Percentiles rank a stretch among this genome's conserved stretches.
These are phyloP conservation scores for Incumbomyces lentus DNA, from an alignment of 2,329 filamentous ascomycete genomes.

Conservation along the genomic window DNA sequence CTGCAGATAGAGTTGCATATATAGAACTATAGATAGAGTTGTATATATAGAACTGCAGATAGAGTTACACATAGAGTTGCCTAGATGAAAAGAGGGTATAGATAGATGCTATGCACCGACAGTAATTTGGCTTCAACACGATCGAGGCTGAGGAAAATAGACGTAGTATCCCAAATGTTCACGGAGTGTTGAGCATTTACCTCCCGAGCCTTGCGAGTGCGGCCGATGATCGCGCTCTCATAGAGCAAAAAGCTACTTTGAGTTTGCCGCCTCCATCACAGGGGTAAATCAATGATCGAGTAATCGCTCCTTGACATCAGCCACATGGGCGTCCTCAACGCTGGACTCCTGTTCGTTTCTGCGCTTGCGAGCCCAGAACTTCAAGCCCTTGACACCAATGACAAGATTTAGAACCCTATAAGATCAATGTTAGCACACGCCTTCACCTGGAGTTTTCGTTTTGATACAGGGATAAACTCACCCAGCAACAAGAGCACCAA, in stretches of 20 bases:
- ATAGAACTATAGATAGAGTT: too few relatives aligned
- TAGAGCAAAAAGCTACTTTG: not conserved
- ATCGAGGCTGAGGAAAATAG: too few relatives aligned
- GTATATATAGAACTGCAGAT: too few relatives aligned
- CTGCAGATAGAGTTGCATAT: too few relatives aligned
- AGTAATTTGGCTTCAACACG: too few relatives aligned
- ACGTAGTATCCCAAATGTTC: too few relatives aligned
- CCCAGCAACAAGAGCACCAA: constrained; percentile 8
- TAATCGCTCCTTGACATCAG: constrained; percentile 6
- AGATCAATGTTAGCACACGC: not conserved
- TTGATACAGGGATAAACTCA: not conserved
- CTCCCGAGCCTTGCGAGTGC: too few relatives aligned
- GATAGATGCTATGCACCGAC: too few relatives aligned
- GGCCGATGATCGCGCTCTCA: too few relatives aligned
- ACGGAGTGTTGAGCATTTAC: too few relatives aligned
- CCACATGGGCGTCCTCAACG: constrained; percentile 1
- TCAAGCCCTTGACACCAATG: constrained; percentile 4
- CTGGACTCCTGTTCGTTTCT: not conserved
- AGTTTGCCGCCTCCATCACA: not conserved
- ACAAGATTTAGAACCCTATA: constrained; percentile 4
- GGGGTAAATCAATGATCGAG: not conserved
- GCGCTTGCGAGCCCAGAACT: constrained; percentile 6
- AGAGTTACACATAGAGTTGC: too few relatives aligned
- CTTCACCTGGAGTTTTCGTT: not conserved
- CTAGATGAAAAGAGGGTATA: too few relatives aligned